Conservation (phyloP, 1,139 yeast genomes). For the Hyphopichia wangnamkhiaoensis region DNA sequence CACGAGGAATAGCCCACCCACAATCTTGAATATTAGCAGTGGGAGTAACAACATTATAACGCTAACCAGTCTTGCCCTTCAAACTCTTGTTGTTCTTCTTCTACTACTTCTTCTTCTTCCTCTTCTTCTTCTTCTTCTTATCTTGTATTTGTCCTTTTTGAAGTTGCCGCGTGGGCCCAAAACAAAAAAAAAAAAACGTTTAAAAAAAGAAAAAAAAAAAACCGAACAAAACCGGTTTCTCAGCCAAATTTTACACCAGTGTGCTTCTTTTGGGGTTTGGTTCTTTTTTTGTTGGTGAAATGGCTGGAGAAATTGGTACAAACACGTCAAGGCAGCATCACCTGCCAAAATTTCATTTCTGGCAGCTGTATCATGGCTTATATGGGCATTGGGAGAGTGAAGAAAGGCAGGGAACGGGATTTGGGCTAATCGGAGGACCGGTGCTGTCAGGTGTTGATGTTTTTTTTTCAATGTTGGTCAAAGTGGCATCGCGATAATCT, state of each 20-base stretch:
- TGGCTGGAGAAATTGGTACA: no score
- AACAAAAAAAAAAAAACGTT: background rate
- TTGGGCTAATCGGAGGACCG: no score
- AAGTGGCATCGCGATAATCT: no score
- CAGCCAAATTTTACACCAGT: no score
- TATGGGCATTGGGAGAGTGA: background rate
- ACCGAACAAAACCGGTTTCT: background rate
- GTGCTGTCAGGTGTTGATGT: no score
- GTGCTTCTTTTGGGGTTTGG: no score
- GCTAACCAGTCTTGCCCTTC: no score
- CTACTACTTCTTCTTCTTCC: background rate
- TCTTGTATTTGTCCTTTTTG: background rate
- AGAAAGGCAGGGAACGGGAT: no score
- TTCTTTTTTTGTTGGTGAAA: no score
- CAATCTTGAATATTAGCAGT: constrained; percentile 17
- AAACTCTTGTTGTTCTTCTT: background rate
- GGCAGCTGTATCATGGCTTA: no score
- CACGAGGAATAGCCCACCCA: constrained; percentile 25
- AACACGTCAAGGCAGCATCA: background rate
- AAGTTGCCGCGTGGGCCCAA: background rate
- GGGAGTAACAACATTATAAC: constrained; percentile 14
- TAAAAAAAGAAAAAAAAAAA: no score
- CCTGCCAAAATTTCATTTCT: background rate
- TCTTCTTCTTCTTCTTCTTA: background rate
- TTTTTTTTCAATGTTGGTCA: no score